Base-by-base conservation (phyloP, 495 filamentous ascomycete genomes). In the Sphaerosporella brunnea region DNA sequence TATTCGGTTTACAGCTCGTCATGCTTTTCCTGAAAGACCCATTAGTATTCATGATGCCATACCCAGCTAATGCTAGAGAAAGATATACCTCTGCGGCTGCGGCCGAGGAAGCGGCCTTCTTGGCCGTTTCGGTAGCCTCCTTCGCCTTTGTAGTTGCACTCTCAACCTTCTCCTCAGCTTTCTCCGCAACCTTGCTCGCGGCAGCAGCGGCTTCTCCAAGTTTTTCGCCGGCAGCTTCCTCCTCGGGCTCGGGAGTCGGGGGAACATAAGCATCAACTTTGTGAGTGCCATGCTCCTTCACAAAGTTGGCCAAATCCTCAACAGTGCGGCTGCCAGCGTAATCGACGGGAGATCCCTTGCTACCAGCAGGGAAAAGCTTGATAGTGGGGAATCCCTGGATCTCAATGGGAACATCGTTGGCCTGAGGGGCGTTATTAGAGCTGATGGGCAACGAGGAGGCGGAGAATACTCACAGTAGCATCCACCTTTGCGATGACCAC, bases 381-480 rank as follows among this genome's bases (percentile, higher is more conserved):
- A 99, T 96, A 62, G 90, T 99, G 23, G 90, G 90, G 83, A 99
- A 99, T 45, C 90, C 90, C 63, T 81, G 77, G 64, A 99, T 90
- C 63, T 93, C 80, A 65, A 95, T 87, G 10, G 92, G 90, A 21
- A 96, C 82, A 62, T 97, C 90, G 69, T 97, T 97, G 69, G 71
- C 46, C 39, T 43, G 24, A 25, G 5, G 5, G 18, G 5, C 8
- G 5, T 16, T 32, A 13, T 32, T 32, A 32, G 28, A 7, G 13
- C 13, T 5, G 28, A 32, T 32, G 13, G 28, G 28, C 13, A 32
- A 32, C 28, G 28, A 5, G 28, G 28, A 43, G 39, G 20, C 11
- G 39, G 3, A 10, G 20, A 23, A 16, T 21, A 43, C 37, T 50
- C 3, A 37, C 69, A 28, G 92, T 99, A 39, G 90, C 90, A 63